Evolutionary conservation across 2,329 filamentous ascomycete species (phyloP), one percentile per base, ranked within the genome.

Genomic region (Cercospora sojina): DNA sequence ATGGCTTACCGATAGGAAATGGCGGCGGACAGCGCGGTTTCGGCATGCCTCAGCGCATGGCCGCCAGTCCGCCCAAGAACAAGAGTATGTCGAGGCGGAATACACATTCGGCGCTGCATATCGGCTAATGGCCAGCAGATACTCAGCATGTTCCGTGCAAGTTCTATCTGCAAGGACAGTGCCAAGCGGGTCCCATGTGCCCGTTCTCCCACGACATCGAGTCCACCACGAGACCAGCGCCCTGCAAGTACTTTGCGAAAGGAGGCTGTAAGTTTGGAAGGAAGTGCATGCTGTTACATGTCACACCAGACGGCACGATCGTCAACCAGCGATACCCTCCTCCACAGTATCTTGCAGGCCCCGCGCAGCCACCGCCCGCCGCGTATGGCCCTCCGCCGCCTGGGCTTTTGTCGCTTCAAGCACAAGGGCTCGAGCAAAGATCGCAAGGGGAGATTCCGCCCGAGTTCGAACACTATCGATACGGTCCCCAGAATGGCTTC

Each of bases 221-320:
- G 77, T 86, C 89, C 31, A 88, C 93, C 47, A 87, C 91, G 60
- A 92, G 97, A 78, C 93, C 91, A 69, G 88, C 96, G 71, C 87
- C 88, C 12, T 99, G 95, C 89, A 99, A 98, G 82, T 99, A 98
- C 82, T 99, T 98, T 79, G 91, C 93, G 77, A 99, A 98, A 92
- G 95, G 95, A 72, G 97, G 97, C 81, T 99, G 95, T 88, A 98
- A 98, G 80, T 99, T 98, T 79, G 95, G 95, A 69, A 91, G 92
- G 70, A 98, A 98, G 81, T 99, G 95, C 84, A 94, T 94, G 76
- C 92, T 98, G 77, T 92, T 96, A 71, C 95, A 99, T 80, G 91
- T 98, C 75, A 89, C 97, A 58, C 93, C 93, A 73, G 93, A 98
- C 79, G 95, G 95, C 67, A 89, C 92, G 74, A 88, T 94, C 77